Conservation (phyloP, 495 filamentous ascomycete genomes). For the Cairneyella variabilis region DNA sequence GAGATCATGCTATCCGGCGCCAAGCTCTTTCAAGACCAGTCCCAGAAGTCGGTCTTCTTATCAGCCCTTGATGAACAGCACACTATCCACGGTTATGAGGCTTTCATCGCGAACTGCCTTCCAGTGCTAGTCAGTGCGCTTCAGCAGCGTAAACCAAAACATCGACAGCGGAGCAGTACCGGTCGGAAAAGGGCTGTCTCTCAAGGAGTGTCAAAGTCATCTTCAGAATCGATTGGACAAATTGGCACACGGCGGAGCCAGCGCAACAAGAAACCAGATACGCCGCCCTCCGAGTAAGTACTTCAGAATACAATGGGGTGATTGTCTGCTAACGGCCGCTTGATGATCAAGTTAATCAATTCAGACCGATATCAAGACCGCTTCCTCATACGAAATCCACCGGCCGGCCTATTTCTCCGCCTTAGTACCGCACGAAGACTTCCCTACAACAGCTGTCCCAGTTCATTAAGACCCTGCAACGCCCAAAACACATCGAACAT, state of each 20-base stretch:
- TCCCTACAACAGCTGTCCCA: background rate
- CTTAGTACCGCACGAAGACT: conserved; percentile 13
- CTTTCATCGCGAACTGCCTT: conserved; percentile 8
- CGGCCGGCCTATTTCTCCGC: conserved; percentile 12
- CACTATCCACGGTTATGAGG: conserved; percentile 13
- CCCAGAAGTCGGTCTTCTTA: conserved; percentile 15
- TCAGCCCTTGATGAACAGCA: conserved; percentile 13
- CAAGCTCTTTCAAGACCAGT: conserved; percentile 8
- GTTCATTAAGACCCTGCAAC: conserved; percentile 12
- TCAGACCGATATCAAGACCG: conserved; percentile 17
- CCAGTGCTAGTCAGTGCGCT: conserved; percentile 15
- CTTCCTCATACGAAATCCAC: conserved; percentile 10
- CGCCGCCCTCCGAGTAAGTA: conserved; percentile 20
- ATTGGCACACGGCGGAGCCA: conserved; percentile 15
- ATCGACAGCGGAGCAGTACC: conserved; percentile 9
- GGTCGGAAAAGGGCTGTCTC: conserved; percentile 13
- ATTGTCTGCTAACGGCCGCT: conserved; percentile 16
- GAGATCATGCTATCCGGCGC: conserved; percentile 9
- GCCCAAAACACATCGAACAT: conserved; percentile 6
- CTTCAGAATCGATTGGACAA: conserved; percentile 12
- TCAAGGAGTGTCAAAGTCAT: conserved; percentile 13
- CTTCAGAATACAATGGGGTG: conserved; percentile 15
- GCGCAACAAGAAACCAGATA: conserved; percentile 12
- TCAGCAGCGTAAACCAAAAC: conserved; percentile 16
- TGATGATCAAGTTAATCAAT: conserved; percentile 17